Conservation (phyloP, 441 rosid genomes). For the Adansonia gregorii region DNA sequence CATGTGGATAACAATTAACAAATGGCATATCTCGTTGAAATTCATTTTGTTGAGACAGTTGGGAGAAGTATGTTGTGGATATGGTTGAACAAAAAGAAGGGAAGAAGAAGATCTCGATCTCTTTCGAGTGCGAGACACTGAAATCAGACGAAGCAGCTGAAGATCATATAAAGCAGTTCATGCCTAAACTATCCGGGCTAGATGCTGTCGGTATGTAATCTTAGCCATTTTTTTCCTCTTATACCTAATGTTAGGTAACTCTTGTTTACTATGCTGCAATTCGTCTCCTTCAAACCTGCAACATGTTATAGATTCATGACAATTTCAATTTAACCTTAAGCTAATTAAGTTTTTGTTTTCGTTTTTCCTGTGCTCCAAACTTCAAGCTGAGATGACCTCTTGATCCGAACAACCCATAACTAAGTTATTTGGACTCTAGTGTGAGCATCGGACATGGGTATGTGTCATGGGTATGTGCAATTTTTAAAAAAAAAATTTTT, state of each 20-base stretch:
- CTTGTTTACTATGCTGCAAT: constrained; percentile 12
- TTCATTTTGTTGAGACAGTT: constrained; percentile 45
- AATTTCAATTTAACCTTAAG: constrained; percentile 7
- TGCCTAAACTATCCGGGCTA: constrained; percentile 86
- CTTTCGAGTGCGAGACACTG: constrained; percentile 87
- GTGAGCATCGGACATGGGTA: too few relatives aligned
- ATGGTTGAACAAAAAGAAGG: constrained; percentile 69
- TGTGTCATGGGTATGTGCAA: too few relatives aligned
- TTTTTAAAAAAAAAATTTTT: too few relatives aligned
- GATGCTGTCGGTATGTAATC: constrained; percentile 75
- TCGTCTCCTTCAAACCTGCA: constrained; percentile 5
- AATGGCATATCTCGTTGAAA: neutral
- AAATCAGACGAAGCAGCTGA: constrained; percentile 92
- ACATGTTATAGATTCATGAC: constrained; percentile 5
- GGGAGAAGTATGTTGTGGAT: constrained; percentile 80
- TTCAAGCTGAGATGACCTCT: constrained; percentile 1
- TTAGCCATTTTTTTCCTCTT: neutral
- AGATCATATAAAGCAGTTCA: constrained; percentile 77
- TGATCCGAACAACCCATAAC: neutral
- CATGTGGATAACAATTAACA: neutral
- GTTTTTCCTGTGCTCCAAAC: neutral
- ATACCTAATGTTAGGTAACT: neutral
- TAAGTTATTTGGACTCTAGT: too few relatives aligned
- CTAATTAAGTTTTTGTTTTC: neutral
- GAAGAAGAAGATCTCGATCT: constrained; percentile 64